Conservation (phyloP, 495 filamentous ascomycete species). For the Trichoderma virens region DNA sequence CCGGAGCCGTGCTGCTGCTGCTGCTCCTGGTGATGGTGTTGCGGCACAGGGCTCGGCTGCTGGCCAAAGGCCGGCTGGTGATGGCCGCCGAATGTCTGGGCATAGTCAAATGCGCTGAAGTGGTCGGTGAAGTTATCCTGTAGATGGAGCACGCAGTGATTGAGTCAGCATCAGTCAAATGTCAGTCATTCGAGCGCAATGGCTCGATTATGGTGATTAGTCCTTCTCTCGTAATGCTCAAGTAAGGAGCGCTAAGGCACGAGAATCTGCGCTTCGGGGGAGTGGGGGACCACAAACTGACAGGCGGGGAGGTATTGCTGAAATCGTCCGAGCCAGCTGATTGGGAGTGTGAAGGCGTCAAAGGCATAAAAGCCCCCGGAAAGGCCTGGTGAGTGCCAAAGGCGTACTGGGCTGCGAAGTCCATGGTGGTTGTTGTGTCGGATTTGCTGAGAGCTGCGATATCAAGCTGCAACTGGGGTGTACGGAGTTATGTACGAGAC, state of each 20-base stretch:
- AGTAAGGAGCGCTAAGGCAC: conserved; percentile 25
- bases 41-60: conserved; percentile 12
- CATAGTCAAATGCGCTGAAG: conserved; percentile 21
- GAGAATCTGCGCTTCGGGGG: conserved; percentile 19
- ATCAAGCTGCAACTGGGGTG: background rate
- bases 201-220: background rate
- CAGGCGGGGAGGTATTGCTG: conserved; percentile 45
- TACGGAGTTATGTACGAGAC: too few species aligned
- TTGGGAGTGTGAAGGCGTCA: conserved; percentile 46
- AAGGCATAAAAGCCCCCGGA: conserved; percentile 39
- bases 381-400: conserved; percentile 45
- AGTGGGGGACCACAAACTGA: conserved; percentile 28
- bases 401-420: conserved; percentile 31
- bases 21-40: conserved; percentile 12
- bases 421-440: conserved; percentile 29
- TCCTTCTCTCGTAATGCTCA: conserved; percentile 28
- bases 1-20: conserved; percentile 8
- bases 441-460: background rate
- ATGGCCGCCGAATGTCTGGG: background rate
- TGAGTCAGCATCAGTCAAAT: conserved; percentile 22
- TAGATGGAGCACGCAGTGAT: conserved; percentile 34
- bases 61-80: conserved; percentile 15
- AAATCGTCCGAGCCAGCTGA: conserved; percentile 46
- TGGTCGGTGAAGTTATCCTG: conserved; percentile 30
- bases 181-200: background rate